phyloP scores from a whole-genome alignment of 768 basidiomycete genomes.

The Rickenella mellea region DNA sequence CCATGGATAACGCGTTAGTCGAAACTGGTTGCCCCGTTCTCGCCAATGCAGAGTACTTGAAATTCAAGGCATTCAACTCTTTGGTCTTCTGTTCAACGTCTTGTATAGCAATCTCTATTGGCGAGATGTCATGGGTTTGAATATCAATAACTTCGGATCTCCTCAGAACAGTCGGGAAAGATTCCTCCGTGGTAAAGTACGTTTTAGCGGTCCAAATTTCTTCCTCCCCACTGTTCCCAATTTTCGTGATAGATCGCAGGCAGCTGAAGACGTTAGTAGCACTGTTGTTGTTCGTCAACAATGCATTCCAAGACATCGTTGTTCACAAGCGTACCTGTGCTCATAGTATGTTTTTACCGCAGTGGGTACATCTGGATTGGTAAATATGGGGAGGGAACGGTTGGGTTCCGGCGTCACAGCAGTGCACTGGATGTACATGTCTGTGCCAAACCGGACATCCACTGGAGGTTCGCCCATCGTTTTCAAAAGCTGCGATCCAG shows the following conservation, averaged over 20 bases:
- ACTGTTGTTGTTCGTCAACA: conserved; percentile 35
- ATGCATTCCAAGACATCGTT: neutral
- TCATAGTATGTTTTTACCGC: conserved; percentile 82
- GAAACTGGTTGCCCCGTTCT: conserved; percentile 66
- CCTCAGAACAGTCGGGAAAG: conserved; percentile 85
- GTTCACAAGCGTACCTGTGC: conserved; percentile 55
- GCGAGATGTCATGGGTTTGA: conserved; percentile 70
- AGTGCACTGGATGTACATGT: conserved; percentile 84
- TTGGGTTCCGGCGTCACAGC: conserved; percentile 82
- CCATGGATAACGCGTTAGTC: conserved; percentile 79
- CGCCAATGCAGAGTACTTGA: conserved; percentile 68
- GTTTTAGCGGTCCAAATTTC: conserved; percentile 88
- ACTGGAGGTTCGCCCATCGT: conserved; percentile 66
- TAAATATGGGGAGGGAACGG: conserved; percentile 66
- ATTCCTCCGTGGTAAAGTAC: conserved; percentile 75
- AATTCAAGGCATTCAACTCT: conserved; percentile 59
- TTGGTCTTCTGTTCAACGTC: conserved; percentile 77
- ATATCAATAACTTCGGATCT: conserved; percentile 77
- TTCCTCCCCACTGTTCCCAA: conserved; percentile 53
- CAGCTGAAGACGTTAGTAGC: conserved; percentile 79
- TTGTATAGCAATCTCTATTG: conserved; percentile 71
- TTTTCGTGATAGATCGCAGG: conserved; percentile 56
- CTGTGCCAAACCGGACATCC: conserved; percentile 68
- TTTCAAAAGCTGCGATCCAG: conserved; percentile 73
- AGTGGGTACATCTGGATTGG: conserved; percentile 72